A percentile compares a stretch with the other conserved stretches of the same genome.
phyloP scores from a whole-genome alignment of 805 yeast species.

The Debaryomyces hansenii region DNA sequence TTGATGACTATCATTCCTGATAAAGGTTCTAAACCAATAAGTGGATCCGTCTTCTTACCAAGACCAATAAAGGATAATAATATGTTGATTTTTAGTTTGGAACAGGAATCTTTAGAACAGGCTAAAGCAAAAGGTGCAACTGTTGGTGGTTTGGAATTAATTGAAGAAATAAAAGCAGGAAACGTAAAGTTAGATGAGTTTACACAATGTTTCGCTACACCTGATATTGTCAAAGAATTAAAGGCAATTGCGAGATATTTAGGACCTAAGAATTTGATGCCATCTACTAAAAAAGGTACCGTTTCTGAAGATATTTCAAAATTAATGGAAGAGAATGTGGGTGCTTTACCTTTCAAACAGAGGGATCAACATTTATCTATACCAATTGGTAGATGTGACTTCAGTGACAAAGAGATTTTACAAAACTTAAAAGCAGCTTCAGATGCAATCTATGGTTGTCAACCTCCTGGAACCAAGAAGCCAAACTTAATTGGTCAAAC shows the following conservation, averaged over 20 bases:
- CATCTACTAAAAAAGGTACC: constrained; percentile 82
- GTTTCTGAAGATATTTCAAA: constrained; percentile 64
- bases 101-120: constrained; percentile 49
- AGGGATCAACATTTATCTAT: constrained; percentile 57
- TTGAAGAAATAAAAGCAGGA: constrained; percentile 58
- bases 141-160: constrained; percentile 72
- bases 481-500: constrained; percentile 73
- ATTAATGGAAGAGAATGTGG: constrained; percentile 56
- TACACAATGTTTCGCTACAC: constrained; percentile 82
- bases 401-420: constrained; percentile 73
- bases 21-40: constrained; percentile 72
- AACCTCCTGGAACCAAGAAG: constrained; percentile 61
- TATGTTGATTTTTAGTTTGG: constrained; percentile 67
- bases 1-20: constrained; percentile 67
- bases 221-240: constrained; percentile 69
- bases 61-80: constrained; percentile 65
- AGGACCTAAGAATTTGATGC: constrained; percentile 91
- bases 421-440: constrained; percentile 69
- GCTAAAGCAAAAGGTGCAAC: constrained; percentile 62
- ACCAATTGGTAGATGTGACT: constrained; percentile 75
- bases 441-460: constrained; percentile 55
- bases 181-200: constrained; percentile 49
- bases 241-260: constrained; percentile 71
- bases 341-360: constrained; percentile 79
- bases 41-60: constrained; percentile 73